phyloP scores from a whole-genome alignment of 2,329 filamentous ascomycete species.

The Mariannaea elegans region DNA sequence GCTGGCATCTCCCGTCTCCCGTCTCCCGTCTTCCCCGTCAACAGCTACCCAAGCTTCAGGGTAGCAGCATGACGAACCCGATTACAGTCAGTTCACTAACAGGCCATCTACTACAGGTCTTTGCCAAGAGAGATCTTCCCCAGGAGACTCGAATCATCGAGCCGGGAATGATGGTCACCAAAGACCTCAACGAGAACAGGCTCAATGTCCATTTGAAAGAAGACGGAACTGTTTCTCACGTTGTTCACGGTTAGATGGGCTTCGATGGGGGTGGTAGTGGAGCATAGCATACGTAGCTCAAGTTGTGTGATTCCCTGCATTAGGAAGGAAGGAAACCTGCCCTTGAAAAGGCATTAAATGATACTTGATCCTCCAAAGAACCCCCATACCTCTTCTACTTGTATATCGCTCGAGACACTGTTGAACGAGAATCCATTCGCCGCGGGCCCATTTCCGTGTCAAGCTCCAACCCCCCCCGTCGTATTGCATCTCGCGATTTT shows the following conservation, averaged over 20 bases:
- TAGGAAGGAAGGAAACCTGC: too few relatives aligned
- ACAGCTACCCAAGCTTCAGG: neutral
- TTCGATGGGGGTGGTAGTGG: neutral
- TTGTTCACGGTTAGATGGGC: constrained; percentile 63
- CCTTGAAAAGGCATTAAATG: neutral
- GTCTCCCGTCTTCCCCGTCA: neutral
- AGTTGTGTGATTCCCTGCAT: neutral
- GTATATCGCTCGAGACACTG: too few relatives aligned
- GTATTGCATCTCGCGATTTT: constrained; percentile 42
- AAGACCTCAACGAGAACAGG: constrained; percentile 62
- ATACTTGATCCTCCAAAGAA: neutral
- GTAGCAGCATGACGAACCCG: constrained; percentile 2
- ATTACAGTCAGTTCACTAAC: constrained; percentile 1
- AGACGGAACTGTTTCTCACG: constrained; percentile 68
- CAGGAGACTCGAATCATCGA: constrained; percentile 64
- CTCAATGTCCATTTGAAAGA: constrained; percentile 69
- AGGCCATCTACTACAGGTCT: constrained; percentile 53
- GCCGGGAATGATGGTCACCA: constrained; percentile 66
- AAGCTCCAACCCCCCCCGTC: neutral
- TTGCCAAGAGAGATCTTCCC: constrained; percentile 68
- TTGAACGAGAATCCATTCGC: too few relatives aligned
- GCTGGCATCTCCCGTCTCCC: neutral
- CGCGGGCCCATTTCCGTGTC: too few relatives aligned
- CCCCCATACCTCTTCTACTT: neutral
- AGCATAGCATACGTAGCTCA: too few relatives aligned